Base-by-base conservation (phyloP, 2,329 filamentous ascomycete genomes). In the Colletotrichum orchidophilum region DNA sequence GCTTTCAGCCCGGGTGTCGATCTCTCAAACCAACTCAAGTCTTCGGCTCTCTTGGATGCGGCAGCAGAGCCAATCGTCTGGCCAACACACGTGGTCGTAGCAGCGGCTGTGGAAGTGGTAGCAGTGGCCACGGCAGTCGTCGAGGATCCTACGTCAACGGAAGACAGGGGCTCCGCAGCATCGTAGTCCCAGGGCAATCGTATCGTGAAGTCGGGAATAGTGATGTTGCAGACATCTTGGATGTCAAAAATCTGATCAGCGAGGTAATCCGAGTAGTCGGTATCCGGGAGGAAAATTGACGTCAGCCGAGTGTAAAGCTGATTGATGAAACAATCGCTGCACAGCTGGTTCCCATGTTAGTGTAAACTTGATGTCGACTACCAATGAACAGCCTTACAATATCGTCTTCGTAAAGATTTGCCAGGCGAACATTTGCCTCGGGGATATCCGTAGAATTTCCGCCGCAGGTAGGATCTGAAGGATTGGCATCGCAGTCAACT, bases 361-460 rank as follows among this genome's bases (percentile, higher is more conserved):
- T 46, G 18, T 5, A 0, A n/a, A 46, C 7, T 21, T 11, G 39
- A 21, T 18, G 2, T n/a, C 18, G n/a, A n/a, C n/a, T n/a, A 46
- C 7, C 5, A 18, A n/a, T n/a, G 39, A n/a, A 3, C 18, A n/a
- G 21, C 39, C 39, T 46, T 18, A 46, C 39, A 46, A 59, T 26
- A 21, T 59, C 33, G 55, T 59, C 55, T 59, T 59, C 55, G 26
- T 59, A 59, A 18, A 59, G 55, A 21, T 59, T 59, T n/a, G 33
- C 55, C n/a, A 59, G 33, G 18, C 55, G 55, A 35, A 59, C 15
- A 13, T 59, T 59, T 13, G n/a, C 55, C 55, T 59, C 55, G 26
- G 55, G 55, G 24, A 59, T 59, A 21, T 46, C 55, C 11, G 55
- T 59, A 21, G 55, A 59, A 35, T 59, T 59, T 12, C 55, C 55